These are phyloP conservation scores for Russula sp. DNA, from an alignment of 768 basidiomycete species.

Conservation along the genomic window DNA sequence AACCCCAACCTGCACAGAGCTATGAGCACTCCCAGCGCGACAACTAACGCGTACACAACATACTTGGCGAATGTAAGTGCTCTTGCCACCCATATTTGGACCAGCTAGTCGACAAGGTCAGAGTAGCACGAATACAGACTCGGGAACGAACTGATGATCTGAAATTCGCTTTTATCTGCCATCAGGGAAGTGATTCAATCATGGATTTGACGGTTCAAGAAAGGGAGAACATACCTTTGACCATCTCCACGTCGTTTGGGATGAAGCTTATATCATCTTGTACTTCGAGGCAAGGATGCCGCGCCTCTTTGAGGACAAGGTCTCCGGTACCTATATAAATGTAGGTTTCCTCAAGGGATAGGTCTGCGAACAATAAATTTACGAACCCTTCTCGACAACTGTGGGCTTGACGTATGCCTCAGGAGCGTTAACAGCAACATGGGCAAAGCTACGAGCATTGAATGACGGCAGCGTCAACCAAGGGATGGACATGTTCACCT, in stretches of 20 bases:
- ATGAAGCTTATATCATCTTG: slow-evolving; percentile 96
- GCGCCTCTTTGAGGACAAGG: slow-evolving; percentile 74
- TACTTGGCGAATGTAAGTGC: slow-evolving; percentile 91
- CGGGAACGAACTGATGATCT: slow-evolving; percentile 72
- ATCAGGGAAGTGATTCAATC: background rate
- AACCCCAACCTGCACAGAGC: slow-evolving; percentile 69
- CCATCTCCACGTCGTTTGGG: slow-evolving; percentile 92
- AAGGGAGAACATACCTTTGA: slow-evolving; percentile 51
- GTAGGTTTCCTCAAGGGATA: background rate
- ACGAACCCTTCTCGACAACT: slow-evolving; percentile 65
- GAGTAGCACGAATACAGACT: background rate
- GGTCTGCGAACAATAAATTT: background rate
- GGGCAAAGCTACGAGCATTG: slow-evolving; percentile 63
- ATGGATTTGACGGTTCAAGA: background rate
- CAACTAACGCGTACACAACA: background rate
- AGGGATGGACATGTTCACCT: slow-evolving; percentile 44
- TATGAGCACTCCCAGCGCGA: background rate
- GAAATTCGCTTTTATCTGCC: slow-evolving; percentile 81
- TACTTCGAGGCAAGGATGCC: slow-evolving; percentile 95
- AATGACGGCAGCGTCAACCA: background rate
- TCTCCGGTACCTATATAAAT: slow-evolving; percentile 62
- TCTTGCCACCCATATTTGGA: slow-evolving; percentile 99
- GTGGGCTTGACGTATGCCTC: slow-evolving; percentile 85
- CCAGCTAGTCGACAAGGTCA: slow-evolving; percentile 50
- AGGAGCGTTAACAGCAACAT: slow-evolving; percentile 82